Evolutionary conservation across 1,284 basidiomycete species (phyloP).

Genomic region (Termitomyces sp.): DNA sequence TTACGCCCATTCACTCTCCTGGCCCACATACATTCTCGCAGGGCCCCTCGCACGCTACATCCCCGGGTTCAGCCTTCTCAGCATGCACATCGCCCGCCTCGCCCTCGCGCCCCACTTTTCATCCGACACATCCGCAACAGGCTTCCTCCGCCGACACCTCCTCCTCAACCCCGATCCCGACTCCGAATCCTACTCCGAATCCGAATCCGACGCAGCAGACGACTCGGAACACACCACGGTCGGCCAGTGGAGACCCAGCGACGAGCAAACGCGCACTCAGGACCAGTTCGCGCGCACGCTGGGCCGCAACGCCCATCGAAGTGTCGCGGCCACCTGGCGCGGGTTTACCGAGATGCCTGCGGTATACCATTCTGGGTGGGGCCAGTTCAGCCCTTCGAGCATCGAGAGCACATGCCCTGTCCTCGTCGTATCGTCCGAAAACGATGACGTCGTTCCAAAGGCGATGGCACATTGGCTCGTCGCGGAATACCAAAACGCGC

Average conservation of each 20-base stretch:
- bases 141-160: constrained; percentile 30
- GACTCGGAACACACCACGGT: not conserved
- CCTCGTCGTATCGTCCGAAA: constrained; percentile 37
- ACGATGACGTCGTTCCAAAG: constrained; percentile 34
- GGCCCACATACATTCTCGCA: constrained; percentile 40
- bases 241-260: constrained; percentile 31
- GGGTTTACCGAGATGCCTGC: constrained; percentile 44
- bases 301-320: constrained; percentile 39
- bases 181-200: constrained; percentile 36
- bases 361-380: constrained; percentile 52
- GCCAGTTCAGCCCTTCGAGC: constrained; percentile 35
- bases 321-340: constrained; percentile 46
- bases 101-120: constrained; percentile 33
- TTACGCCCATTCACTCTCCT: constrained; percentile 40
- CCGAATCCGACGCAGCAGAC: constrained; percentile 35
- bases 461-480: constrained; percentile 45
- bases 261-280: constrained; percentile 33
- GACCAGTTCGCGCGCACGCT: constrained; percentile 39
- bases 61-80: constrained; percentile 34
- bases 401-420: constrained; percentile 42
- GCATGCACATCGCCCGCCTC: constrained; percentile 28
- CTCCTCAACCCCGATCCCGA: constrained; percentile 30
- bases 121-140: constrained; percentile 36
- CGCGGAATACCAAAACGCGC: constrained; percentile 33
- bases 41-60: constrained; percentile 41